Base-by-base conservation (phyloP, 2,329 filamentous ascomycete species). In the Hypoxylon rubiginosum region DNA sequence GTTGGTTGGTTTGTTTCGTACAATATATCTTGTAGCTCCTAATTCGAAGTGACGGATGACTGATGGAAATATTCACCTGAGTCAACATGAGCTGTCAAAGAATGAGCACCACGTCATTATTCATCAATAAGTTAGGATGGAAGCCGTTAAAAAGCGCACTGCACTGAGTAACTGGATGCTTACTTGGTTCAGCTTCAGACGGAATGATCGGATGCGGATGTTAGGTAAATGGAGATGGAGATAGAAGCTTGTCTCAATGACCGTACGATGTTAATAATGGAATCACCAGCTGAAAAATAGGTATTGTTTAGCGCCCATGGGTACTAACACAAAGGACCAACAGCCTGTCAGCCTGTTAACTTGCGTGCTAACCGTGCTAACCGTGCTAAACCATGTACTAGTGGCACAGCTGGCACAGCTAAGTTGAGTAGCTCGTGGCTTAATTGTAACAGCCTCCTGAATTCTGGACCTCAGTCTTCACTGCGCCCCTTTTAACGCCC, bases 361-460 rank as follows among this genome's bases (percentile, higher is more conserved):
- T n/a, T n/a, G n/a, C n/a, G n/a, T n/a, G n/a, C n/a, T n/a, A 34
- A 34, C 8, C 32, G 13, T 34, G 28, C 28, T 9, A 30, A 30
- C 28, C 28, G 9, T 30, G 32, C 32, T 34, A 11, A 34, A 10
- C 32, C 13, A 21, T 11, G 17, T 21, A 17, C 43, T 46, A 46
- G 24, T 6, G 5, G 39, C 39, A 15, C n/a, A n/a, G 43, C 43
- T 48, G 28, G n/a, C 19, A 24, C 41, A 48, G 19, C 11, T 17
- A 24, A 48, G 43, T 26, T 4, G 8, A 19, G 39, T 41, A 48
- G 15, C 4, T 21, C 28, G 46, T 6, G 28, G n/a, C 28, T 54
- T 36, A 34, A n/a, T 51, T 59, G 39, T 24, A 13, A 39, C 49
- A 30, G 10, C 15, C 26, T 21, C 49, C 26, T 60, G n/a, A 9